Base-by-base conservation (phyloP, 768 basidiomycete genomes). In the Leucosporidium yakuticum region DNA sequence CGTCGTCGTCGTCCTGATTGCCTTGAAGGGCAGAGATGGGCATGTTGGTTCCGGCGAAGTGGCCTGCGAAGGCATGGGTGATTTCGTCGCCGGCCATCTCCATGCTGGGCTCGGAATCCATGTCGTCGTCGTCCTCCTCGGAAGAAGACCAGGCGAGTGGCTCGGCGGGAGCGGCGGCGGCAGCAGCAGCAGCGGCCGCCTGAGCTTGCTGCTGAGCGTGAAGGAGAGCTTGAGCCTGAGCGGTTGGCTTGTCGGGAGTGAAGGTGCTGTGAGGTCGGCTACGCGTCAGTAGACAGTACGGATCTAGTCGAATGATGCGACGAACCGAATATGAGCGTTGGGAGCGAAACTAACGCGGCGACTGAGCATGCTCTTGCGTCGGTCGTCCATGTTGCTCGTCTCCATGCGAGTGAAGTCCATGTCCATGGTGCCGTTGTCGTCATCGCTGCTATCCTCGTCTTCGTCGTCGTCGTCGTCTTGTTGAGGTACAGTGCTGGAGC, bases 291-390 rank as follows among this genome's bases (percentile, higher is more conserved):
- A 21, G 19, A n/a, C 47, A 59, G 56, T 3, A 21, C 2, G 25
- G 1, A 17, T 14, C 12, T 23, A 31, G 12, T 21, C 34, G 12
- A 49, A 39, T 25, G 17, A 62, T 7, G 31, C 15, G 25, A 49
- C 67, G 21, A 23, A 70, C 73, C 74, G 62, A 31, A 76, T 62
- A n/a, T 73, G 68, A 9, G 75, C 74, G 27, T 49, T 60, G 0
- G 75, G 70, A 2, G 75, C 75, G 44, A 74, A 76, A 56, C 64
- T 67, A 36, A 76, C 75, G 34, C 75, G 44, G 7, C 75, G 58
- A 21, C 47, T 59, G 51, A 58, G 60, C 39, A 61, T 59, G 21
- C 66, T 56, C 63, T 63, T 67, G 65, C 64, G 50, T 9, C 63
- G 51, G 63, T 70, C 57, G 50, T 60, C 36, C 15, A 29, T 36